Base-by-base conservation (phyloP, 1,284 basidiomycete species). In the Somion occarium region DNA sequence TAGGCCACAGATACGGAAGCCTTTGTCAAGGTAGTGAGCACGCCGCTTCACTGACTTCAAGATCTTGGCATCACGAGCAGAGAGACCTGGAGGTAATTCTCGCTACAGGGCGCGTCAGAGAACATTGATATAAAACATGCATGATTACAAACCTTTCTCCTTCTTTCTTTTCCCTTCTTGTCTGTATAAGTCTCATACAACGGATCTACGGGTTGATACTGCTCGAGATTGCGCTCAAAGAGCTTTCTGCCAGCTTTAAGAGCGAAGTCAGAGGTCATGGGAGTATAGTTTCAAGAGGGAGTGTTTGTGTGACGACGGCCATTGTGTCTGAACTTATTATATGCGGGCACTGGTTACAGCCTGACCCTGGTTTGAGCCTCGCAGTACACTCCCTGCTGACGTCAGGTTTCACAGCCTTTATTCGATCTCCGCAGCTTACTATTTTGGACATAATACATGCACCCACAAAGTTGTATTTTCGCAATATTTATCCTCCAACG, bases 21-120 rank as follows among this genome's bases (percentile, higher is more conserved):
- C 88, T 69, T 93, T 95, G 75, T 98, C 95, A 50, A 98, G 86
- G 64, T 88, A 83, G 64, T 94, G 93, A 0, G 95, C 94, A 5
- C 94, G 77, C 48, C 76, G 73, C 64, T 91, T 82, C 42, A 95
- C 82, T 18, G 85, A 80, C 59, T 78, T 79, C 48, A 94, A 74
- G 47, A 93, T 84, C 57, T 82, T 83, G n/a, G 79, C 79, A 55
- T 97, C 93, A 26, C 85, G 78, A 26, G 76, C 68, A 0, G 91
- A 89, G 2, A 97, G 78, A 0, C 93, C 93, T 5, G 84, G 82
- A 0, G 92, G 92, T 0, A 85, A 66, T 4, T 77, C 76, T 48
- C 90, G 79, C 90, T 93, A 53, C 12, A 19, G 5, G 7, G 24
- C 27, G 9, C 19, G 7, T 9, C 25, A 26, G 11, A 19, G 25